Base-by-base conservation (phyloP, 106 monocot species). In the Dendrobium nobile region DNA sequence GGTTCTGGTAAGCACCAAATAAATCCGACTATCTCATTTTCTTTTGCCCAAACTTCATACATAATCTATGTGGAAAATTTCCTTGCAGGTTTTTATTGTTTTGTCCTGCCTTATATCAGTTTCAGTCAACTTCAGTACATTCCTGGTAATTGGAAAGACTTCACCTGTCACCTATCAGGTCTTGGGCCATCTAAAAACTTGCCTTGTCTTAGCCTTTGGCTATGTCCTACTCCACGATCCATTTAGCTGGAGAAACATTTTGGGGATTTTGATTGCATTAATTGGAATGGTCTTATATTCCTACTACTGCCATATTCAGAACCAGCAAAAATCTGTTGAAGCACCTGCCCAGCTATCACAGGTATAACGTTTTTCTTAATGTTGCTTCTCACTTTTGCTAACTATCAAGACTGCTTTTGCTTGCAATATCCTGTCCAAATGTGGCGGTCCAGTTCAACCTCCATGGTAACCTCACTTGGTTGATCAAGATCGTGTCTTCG, bases 81-180 rank as follows among this genome's bases (percentile, higher is more conserved):
- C 43, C 13, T 67, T 85, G 81, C 77, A 91, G 91, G 77, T 82
- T 56, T 91, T 88, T 58, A 88, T 91, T 26, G 79, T 87, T 22
- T 73, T 91, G 9, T 91, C 91, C 27, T 91, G 91, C 68, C 78
- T 91, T 81, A 85, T 91, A 55, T 87, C 91, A 9, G 91, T 91
- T 33, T 88, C 88, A 2, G 91, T 88, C 80, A 91, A 91, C 82
- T 82, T 82, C 56, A 82, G 82, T 47, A 82, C 82, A 65, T 82
- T 82, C 65, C 82, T 82, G 43, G 91, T 91, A 16, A 91, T 91
- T 70, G 91, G 91, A n/a, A 91, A 87, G 75, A 91, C 91, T 75
- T 91, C 91, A 16, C 91, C 88, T 16, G 88, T 91, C 41, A 88
- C 91, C 24, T 91, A 91, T 79, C 91, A 91, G 83, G 91, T 91